phyloP scores from a whole-genome alignment of 2,329 filamentous ascomycete genomes.

The Leptosphaerulina australis region DNA sequence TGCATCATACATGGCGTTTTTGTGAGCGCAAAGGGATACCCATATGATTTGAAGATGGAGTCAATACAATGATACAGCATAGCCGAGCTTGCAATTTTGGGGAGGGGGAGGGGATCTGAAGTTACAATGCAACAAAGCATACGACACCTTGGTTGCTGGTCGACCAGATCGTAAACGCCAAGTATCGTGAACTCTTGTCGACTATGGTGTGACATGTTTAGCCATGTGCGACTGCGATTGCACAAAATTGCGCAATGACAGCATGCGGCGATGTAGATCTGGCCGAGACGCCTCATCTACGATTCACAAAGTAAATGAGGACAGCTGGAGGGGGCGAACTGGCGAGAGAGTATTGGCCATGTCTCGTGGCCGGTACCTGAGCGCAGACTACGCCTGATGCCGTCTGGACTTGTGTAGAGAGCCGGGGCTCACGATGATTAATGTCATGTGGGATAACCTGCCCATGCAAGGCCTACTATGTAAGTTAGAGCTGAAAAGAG shows the following conservation, averaged over 20 bases:
- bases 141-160: constrained; percentile 4
- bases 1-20: constrained; percentile 46
- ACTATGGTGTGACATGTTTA: constrained; percentile 29
- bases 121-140: background rate
- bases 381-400: constrained; percentile 14
- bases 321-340: no score
- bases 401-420: constrained; percentile 31
- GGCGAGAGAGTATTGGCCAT: constrained; percentile 7
- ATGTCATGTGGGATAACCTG: constrained; percentile 38
- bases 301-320: constrained; percentile 2
- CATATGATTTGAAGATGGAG: constrained; percentile 36
- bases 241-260: constrained; percentile 21
- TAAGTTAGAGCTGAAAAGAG: constrained; percentile 6
- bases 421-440: constrained; percentile 40
- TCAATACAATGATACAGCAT: constrained; percentile 21
- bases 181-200: constrained; percentile 39
- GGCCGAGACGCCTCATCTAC: constrained; percentile 5
- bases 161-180: constrained; percentile 28
- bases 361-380: constrained; percentile 20
- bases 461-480: constrained; percentile 9
- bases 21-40: constrained; percentile 42
- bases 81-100: constrained; percentile 10
- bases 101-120: no score
- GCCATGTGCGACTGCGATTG: constrained; percentile 20
- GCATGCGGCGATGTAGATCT: constrained; percentile 7